Evolutionary conservation across 495 filamentous ascomycete genomes (phyloP).

Genomic region (Trichoderma orchidacearum): DNA sequence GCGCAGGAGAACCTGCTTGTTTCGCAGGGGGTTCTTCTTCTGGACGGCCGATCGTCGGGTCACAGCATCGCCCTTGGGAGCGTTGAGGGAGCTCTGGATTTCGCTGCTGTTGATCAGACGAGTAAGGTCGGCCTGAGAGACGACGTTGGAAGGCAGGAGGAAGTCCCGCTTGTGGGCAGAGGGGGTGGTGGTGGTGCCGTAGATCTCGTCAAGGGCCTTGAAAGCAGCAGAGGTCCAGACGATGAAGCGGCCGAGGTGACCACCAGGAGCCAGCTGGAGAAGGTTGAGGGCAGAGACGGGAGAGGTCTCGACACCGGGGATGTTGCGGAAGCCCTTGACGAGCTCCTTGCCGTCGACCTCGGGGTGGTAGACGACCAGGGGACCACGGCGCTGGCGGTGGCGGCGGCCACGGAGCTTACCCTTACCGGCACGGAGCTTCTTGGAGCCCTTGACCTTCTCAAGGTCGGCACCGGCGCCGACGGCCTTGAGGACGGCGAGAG

Average conservation of each 20-base stretch:
- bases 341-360: conserved; percentile 87
- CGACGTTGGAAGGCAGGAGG: conserved; percentile 77
- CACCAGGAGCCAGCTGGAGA: conserved; percentile 95
- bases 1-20: conserved; percentile 92
- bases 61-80: conserved; percentile 73
- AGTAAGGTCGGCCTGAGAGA: conserved; percentile 82
- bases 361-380: conserved; percentile 90
- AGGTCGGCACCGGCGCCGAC: conserved; percentile 83
- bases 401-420: conserved; percentile 92
- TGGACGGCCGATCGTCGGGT: conserved; percentile 85
- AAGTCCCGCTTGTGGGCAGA: conserved; percentile 95
- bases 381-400: conserved; percentile 92
- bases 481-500: conserved; percentile 72
- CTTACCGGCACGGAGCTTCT: conserved; percentile 94
- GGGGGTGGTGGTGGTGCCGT: conserved; percentile 75
- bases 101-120: conserved; percentile 98
- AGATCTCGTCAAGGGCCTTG: conserved; percentile 88
- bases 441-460: conserved; percentile 83
- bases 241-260: conserved; percentile 97
- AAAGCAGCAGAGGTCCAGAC: conserved; percentile 97
- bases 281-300: conserved; percentile 94
- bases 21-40: conserved; percentile 99
- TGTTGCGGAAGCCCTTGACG: conserved; percentile 89
- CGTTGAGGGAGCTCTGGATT: conserved; percentile 84
- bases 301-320: conserved; percentile 94